Evolutionary conservation across 2,329 filamentous ascomycete species (phyloP), one percentile per base, ranked within the genome.

Genomic region (Venturia asperata): DNA sequence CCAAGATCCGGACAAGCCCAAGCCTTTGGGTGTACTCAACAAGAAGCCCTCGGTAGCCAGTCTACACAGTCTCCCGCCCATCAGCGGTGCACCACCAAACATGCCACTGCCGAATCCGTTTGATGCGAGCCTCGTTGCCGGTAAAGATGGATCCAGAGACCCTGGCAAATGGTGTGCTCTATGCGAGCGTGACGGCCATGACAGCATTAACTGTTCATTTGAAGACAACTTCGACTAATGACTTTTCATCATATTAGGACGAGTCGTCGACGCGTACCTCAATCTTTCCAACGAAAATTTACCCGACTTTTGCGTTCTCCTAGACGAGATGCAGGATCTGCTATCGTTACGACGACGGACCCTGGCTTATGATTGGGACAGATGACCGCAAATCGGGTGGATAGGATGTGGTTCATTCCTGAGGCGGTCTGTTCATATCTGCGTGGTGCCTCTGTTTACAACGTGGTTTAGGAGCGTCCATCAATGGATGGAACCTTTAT

Each of bases 131-230:
- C 27, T 62, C 39, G 13, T 42, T 52, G 64, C 64, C 17, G 61
- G 52, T 69, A 30, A 75, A 75, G 69, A 73, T 71, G 42, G 71
- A 69, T 19, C 69, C 68, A 11, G 71, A 19, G 91, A 97, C 71
- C 85, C 87, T 64, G 85, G 88, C 68, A 97, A 96, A 78, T 99
- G 94, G 94, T 99, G 94, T 77, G 94, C 94, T 19, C 81, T 97
- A 56, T 99, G 94, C 74, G 94, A 99, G 80, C 86, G 91, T 68
- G 94, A 99, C 72, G 94, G 94, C 17, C 94, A 99, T 74, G 90
- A 97, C 76, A 97, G 93, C 72, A 92, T 96, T 67, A 91, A 95
- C 76, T 96, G 92, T 77, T 92, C 92, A 15, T 89, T 96, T 76
- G 92, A 96, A 77, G 91, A 95, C 75, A 86, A 86, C 39, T 89